A percentile compares a stretch with the other conserved stretches of the same genome.
phyloP scores from a whole-genome alignment of 2,329 filamentous ascomycete genomes.

The Fusarium anguioides region DNA sequence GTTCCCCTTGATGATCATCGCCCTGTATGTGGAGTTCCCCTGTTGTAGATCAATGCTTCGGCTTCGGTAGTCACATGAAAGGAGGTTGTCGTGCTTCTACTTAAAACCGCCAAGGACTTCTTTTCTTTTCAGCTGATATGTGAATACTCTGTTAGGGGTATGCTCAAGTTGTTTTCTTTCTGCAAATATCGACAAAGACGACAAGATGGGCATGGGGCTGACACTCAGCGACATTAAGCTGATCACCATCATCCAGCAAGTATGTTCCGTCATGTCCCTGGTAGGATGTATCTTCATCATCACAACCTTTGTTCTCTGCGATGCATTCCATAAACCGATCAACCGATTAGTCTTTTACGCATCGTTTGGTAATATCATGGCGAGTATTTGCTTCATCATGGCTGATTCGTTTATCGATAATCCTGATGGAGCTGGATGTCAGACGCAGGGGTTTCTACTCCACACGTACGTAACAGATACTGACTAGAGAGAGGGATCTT shows the following conservation, averaged over 20 bases:
- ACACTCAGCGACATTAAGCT: background rate
- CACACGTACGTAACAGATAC: background rate
- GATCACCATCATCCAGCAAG: slow-evolving; percentile 16
- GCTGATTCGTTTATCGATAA: slow-evolving; percentile 2
- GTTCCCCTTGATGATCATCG: background rate
- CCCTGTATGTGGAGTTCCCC: background rate
- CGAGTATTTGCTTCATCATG: slow-evolving; percentile 16
- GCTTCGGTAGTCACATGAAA: background rate
- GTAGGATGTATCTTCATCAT: slow-evolving; percentile 12
- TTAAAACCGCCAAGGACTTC: background rate
- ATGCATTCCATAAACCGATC: background rate
- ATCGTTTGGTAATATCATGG: slow-evolving; percentile 11
- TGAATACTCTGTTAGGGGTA: background rate
- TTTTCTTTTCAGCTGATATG: rapidly evolving
- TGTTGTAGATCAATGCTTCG: background rate
- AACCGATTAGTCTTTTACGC: slow-evolving; percentile 1
- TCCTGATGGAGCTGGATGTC: background rate
- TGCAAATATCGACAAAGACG: background rate
- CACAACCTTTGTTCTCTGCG: slow-evolving; percentile 3
- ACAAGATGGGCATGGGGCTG: background rate
- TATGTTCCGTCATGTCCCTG: slow-evolving; percentile 1
- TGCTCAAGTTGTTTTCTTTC: background rate
- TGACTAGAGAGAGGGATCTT: rapidly evolving
- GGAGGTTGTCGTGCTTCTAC: rapidly evolving
- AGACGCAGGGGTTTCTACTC: background rate